These are phyloP conservation scores for Amanita polypyramis DNA, from an alignment of 768 basidiomycete species.

Conservation along the genomic window DNA sequence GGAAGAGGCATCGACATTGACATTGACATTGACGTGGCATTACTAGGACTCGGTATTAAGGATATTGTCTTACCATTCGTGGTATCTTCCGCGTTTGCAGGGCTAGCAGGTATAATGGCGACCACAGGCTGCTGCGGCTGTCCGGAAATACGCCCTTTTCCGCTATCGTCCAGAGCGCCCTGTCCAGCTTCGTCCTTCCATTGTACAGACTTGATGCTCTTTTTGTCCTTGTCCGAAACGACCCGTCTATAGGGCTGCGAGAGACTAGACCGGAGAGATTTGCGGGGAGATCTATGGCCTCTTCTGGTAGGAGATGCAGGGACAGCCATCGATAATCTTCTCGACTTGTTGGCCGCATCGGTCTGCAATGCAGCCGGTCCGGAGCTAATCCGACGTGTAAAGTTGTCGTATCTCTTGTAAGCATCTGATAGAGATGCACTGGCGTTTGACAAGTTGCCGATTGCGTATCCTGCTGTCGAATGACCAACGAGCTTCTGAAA, in stretches of 20 bases:
- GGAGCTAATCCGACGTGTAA: conserved; percentile 40
- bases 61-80: conserved; percentile 9
- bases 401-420: conserved; percentile 42
- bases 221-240: conserved; percentile 54
- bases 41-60: neutral
- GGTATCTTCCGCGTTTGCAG: conserved; percentile 18
- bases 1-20: conserved; percentile 21
- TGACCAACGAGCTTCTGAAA: conserved; percentile 62
- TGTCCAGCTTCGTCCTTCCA: conserved; percentile 86
- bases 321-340: conserved; percentile 30
- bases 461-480: conserved; percentile 49
- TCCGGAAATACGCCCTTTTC: conserved; percentile 16
- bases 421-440: conserved; percentile 27
- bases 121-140: conserved; percentile 21
- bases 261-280: conserved; percentile 60
- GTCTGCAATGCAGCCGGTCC: conserved; percentile 35
- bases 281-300: conserved; percentile 51
- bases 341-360: conserved; percentile 15
- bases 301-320: conserved; percentile 44
- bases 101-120: conserved; percentile 33
- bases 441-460: conserved; percentile 22
- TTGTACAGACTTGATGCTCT: conserved; percentile 52
- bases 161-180: conserved; percentile 63
- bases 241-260: conserved; percentile 47
- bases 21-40: conserved; percentile 14